Conservation (phyloP, 768 basidiomycete species). For the Tulasnella calospora region DNA sequence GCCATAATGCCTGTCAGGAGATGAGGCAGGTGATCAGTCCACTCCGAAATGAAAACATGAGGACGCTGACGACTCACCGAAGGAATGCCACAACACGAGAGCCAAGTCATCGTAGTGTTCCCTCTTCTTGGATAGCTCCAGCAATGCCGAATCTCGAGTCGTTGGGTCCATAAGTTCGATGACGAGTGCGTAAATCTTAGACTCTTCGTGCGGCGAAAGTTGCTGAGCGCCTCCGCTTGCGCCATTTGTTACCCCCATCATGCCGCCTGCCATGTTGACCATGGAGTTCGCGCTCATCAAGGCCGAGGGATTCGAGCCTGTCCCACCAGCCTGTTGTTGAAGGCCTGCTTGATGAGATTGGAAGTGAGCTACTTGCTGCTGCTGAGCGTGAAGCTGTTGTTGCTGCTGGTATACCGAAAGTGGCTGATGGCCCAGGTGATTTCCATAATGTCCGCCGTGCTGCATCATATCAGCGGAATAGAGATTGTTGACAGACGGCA, state of each 20-base stretch:
- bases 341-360: conserved; percentile 10
- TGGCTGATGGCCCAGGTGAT: conserved; percentile 11
- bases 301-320: not conserved
- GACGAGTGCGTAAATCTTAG: conserved; percentile 86
- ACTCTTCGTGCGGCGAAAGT: conserved; percentile 46
- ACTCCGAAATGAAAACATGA: not conserved
- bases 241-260: conserved; percentile 19
- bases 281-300: not conserved
- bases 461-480: not conserved
- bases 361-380: conserved; percentile 15
- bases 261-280: conserved; percentile 17
- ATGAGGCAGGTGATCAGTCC: conserved; percentile 5
- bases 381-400: conserved; percentile 18
- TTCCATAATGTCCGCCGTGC: conserved; percentile 19
- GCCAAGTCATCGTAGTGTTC: conserved; percentile 99
- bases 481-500: not conserved
- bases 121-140: conserved; percentile 97
- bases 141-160: conserved; percentile 80
- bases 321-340: conserved; percentile 2
- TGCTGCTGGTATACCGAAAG: conserved; percentile 16
- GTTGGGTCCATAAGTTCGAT: conserved; percentile 78
- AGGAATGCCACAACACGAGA: conserved; percentile 96
- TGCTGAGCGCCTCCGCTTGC: conserved; percentile 17
- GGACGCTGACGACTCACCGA: conserved; percentile 54
- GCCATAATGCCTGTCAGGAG: conserved; percentile 82